phyloP scores from a whole-genome alignment of 768 basidiomycete species.

The Xanthoconium stramineum region DNA sequence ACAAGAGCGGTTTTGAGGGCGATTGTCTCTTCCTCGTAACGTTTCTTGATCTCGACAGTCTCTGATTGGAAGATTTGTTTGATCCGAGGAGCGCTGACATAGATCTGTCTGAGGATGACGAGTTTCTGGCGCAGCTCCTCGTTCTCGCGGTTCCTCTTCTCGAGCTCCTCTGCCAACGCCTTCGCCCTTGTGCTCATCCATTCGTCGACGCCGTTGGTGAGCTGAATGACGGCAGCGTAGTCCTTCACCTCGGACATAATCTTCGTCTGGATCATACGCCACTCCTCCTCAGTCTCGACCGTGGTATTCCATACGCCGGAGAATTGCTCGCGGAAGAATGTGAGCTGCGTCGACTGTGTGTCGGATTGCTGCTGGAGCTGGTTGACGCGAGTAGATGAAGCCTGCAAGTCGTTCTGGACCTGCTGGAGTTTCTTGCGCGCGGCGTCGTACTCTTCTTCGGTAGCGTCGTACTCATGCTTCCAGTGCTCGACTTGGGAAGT shows the following conservation, averaged over 20 bases:
- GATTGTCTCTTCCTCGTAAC: not conserved
- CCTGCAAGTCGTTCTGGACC: not conserved
- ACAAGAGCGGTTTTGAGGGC: not conserved
- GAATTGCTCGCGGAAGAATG: not conserved
- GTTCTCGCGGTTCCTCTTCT: conserved; percentile 6
- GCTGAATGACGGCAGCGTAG: conserved; percentile 2
- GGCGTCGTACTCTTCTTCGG: not conserved
- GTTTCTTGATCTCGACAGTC: conserved; percentile 2
- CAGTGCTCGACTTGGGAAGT: not conserved
- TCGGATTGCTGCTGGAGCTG: not conserved
- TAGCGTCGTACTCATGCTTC: not conserved
- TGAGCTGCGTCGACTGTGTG: not conserved
- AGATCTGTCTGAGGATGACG: conserved; percentile 5
- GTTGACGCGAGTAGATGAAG: not conserved
- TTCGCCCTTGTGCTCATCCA: conserved; percentile 10
- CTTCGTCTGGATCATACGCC: not conserved
- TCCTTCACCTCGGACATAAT: not conserved
- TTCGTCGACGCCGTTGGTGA: conserved; percentile 3
- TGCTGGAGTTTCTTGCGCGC: not conserved
- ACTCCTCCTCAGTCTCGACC: not conserved
- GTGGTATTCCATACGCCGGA: not conserved
- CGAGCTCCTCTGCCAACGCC: not conserved
- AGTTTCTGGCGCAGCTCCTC: conserved; percentile 1
- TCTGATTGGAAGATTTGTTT: conserved; percentile 13
- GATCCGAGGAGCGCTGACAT: conserved; percentile 4